Base-by-base conservation (phyloP, 2,329 filamentous ascomycete genomes). In the Didymella segeticola region DNA sequence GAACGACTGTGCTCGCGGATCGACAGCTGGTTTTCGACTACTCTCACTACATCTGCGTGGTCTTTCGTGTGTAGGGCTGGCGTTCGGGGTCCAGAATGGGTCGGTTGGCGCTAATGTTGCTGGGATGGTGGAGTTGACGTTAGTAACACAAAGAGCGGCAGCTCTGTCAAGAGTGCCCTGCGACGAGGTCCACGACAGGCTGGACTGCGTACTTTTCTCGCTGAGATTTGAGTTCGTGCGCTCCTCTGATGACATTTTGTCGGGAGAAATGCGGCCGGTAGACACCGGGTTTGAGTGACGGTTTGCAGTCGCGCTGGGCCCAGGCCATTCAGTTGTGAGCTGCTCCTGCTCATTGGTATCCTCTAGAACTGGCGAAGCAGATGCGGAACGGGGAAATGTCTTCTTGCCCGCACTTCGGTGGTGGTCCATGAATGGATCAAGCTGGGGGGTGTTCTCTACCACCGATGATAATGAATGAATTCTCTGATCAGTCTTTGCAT, bases 171-270 rank as follows among this genome's bases (percentile, higher is more conserved):
- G 64, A 29, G 76, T 77, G 22, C 65, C 76, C 10, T 61, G 68
- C 5, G 67, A 64, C 3, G 78, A 79, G 10, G 68, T 67, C 27
- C 76, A 77, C 2, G 80, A 82, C 0, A 77, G 56, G 33, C 70
- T 70, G 5, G 79, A 81, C 5, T 69, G 69, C 5, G 71, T 70
- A 19, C 82, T 84, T 8, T 72, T 72, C 11, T 85, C 83, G 48
- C 82, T 85, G 3, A 86, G 72, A 25, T 79, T 82, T 1, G 83
- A 86, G 3, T 77, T 77, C 2, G 83, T 86, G 17, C 83, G 79
- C 29, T 85, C 82, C 15, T 56, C 64, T 33, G 77, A 68, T 5
- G 39, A 47, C 29, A 76, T 80, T 56, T 81, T 82, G 2, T 80
- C 77, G 0, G 81, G 79, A 2, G 82, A 83, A 1, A 71, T 49